Evolutionary conservation across 2,329 filamentous ascomycete genomes (phyloP).

Genomic region (Magnaporthiopsis rhizophila): DNA sequence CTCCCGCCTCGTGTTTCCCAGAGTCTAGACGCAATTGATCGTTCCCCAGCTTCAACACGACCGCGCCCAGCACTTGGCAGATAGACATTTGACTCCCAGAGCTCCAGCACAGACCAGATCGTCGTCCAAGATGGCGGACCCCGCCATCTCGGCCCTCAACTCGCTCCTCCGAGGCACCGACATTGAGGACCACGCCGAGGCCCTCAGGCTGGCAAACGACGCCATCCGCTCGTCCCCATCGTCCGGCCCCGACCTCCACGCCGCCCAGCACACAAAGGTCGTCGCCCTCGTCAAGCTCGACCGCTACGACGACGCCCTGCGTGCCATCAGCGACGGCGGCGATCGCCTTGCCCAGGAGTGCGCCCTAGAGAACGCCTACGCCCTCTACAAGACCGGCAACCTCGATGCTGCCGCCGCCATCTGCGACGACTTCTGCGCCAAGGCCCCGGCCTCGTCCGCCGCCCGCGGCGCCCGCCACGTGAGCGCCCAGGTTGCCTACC

Average conservation of each 20-base stretch:
- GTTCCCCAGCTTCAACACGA: not conserved
- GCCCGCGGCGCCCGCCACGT: slow-evolving; percentile 35
- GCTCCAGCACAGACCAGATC: slow-evolving; percentile 10
- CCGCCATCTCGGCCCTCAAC: slow-evolving; percentile 40
- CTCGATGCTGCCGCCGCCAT: slow-evolving; percentile 52
- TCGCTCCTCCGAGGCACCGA: slow-evolving; percentile 45
- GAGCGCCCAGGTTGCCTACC: slow-evolving; percentile 62
- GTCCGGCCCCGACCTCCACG: slow-evolving; percentile 28
- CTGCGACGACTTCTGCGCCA: slow-evolving; percentile 23
- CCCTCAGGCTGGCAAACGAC: slow-evolving; percentile 56
- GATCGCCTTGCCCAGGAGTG: slow-evolving; percentile 53
- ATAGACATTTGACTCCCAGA: not conserved
- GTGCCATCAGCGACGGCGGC: slow-evolving; percentile 56
- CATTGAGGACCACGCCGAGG: slow-evolving; percentile 65
- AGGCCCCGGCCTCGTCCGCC: slow-evolving; percentile 15
- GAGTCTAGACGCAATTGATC: not conserved
- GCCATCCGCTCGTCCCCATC: slow-evolving; percentile 53
- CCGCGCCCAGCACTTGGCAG: not conserved
- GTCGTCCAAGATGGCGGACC: slow-evolving; percentile 26
- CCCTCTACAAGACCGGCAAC: slow-evolving; percentile 72
- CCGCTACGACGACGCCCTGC: slow-evolving; percentile 69
- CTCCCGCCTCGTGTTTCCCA: too few relatives aligned
- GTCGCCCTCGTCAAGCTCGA: slow-evolving; percentile 76
- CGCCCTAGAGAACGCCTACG: slow-evolving; percentile 66
- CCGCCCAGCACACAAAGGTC: slow-evolving; percentile 61